phyloP scores from a whole-genome alignment of 2,329 filamentous ascomycete genomes.

The Colletotrichum eremochloae region DNA sequence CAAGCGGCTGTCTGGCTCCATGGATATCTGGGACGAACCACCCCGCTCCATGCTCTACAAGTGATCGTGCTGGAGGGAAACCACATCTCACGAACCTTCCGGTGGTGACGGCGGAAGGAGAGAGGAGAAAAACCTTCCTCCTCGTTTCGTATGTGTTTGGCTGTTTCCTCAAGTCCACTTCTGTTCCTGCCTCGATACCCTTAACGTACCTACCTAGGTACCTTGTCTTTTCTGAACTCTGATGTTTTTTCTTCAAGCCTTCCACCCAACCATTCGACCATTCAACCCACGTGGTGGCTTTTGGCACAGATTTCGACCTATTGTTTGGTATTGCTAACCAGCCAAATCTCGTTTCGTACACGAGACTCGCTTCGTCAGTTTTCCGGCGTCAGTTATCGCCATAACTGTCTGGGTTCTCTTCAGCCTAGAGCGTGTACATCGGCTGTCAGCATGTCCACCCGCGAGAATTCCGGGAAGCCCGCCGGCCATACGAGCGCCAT shows the following conservation, averaged over 20 bases:
- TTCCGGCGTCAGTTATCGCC: not conserved
- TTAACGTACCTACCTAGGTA: not conserved
- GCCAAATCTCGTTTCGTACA: not conserved
- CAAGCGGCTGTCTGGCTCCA: not conserved
- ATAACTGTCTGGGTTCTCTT: too few species aligned
- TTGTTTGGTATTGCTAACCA: not conserved
- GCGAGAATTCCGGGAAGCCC: not conserved
- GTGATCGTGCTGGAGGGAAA: not conserved
- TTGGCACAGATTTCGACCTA: not conserved
- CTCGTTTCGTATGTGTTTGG: not conserved
- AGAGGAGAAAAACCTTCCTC: not conserved
- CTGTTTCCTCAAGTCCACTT: not conserved
- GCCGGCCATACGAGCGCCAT: not conserved
- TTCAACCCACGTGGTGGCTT: not conserved
- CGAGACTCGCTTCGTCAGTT: not conserved
- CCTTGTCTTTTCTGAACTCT: not conserved
- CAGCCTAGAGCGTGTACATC: not conserved
- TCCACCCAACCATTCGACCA: not conserved
- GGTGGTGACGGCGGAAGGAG: not conserved
- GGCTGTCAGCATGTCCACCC: slow-evolving; percentile 12
- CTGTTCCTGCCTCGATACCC: not conserved
- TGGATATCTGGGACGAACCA: not conserved
- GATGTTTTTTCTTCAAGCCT: not conserved
- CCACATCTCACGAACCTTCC: not conserved
- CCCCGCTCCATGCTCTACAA: not conserved